These are phyloP conservation scores for Globisporangium nodosum DNA, from an alignment of 352 stramenopile genomes.

Conservation along the genomic window DNA sequence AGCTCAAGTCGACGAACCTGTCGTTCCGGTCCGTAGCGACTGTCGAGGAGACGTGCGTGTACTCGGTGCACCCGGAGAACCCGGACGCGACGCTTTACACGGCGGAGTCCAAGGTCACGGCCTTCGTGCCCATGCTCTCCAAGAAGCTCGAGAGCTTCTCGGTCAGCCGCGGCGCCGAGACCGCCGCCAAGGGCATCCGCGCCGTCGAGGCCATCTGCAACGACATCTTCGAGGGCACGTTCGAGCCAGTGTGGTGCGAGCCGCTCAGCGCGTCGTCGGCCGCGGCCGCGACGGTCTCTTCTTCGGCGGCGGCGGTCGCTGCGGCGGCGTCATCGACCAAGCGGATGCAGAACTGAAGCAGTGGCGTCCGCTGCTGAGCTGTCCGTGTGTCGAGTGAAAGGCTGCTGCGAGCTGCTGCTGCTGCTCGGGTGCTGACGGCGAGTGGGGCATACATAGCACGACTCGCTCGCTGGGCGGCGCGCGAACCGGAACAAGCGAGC, in stretches of 20 bases:
- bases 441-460: no score
- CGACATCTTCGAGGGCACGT: constrained; percentile 83
- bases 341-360: background rate
- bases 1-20: constrained; percentile 81
- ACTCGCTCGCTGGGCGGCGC: no score
- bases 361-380: background rate
- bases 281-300: background rate
- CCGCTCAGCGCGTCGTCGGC: constrained; percentile 8
- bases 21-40: constrained; percentile 73
- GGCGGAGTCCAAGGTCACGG: constrained; percentile 71
- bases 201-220: constrained; percentile 79
- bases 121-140: constrained; percentile 75
- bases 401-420: background rate
- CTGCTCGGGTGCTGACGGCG: no score
- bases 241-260: constrained; percentile 61
- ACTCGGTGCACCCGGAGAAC: constrained; percentile 63
- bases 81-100: constrained; percentile 54
- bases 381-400: background rate
- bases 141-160: constrained; percentile 83
- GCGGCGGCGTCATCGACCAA: background rate
- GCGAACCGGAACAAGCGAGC: background rate
- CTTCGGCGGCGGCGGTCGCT: constrained; percentile 1
- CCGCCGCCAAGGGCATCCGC: constrained; percentile 71
- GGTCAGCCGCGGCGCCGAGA: constrained; percentile 63
- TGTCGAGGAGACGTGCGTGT: constrained; percentile 80